Conservation (phyloP, 768 basidiomycete genomes). For the Dendrothele bispora region DNA sequence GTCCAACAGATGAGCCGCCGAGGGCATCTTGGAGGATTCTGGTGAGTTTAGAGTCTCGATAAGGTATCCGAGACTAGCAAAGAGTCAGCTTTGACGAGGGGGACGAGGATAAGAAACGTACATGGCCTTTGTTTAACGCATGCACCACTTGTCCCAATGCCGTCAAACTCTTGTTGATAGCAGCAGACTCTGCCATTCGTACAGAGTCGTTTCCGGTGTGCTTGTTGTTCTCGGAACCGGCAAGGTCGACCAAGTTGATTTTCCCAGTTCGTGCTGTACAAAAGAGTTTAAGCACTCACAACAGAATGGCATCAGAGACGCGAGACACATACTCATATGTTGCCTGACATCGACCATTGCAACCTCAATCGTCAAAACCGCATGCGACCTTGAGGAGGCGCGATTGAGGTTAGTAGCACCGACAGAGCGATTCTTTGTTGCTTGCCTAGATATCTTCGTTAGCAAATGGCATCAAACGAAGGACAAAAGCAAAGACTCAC, state of each 20-base stretch:
- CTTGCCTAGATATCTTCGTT: conserved; percentile 45
- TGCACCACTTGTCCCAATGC: conserved; percentile 88
- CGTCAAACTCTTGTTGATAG: conserved; percentile 89
- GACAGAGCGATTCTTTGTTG: conserved; percentile 77
- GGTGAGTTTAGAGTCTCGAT: conserved; percentile 88
- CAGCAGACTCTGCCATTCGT: conserved; percentile 86
- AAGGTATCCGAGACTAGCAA: conserved; percentile 74
- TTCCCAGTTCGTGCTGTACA: conserved; percentile 67
- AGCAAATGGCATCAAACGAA: conserved; percentile 1
- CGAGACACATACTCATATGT: conserved; percentile 48
- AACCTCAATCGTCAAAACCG: conserved; percentile 76
- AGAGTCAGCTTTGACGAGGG: background rate
- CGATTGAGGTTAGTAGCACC: conserved; percentile 86
- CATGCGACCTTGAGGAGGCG: conserved; percentile 86
- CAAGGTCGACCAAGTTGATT: conserved; percentile 86
- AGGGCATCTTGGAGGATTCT: conserved; percentile 89
- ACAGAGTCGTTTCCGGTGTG: conserved; percentile 83
- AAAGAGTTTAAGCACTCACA: background rate
- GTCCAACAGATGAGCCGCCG: conserved; percentile 75
- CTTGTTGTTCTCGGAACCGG: conserved; percentile 66
- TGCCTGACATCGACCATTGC: conserved; percentile 52
- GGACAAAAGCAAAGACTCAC: conserved; percentile 27
- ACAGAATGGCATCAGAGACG: background rate
- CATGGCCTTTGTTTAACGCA: conserved; percentile 71
- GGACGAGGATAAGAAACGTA: conserved; percentile 15